Percentiles rank a stretch among this genome's conserved stretches.
Conservation (phyloP, 2,329 filamentous ascomycete genomes). For the Pseudocercospora pini-densiflorae region DNA sequence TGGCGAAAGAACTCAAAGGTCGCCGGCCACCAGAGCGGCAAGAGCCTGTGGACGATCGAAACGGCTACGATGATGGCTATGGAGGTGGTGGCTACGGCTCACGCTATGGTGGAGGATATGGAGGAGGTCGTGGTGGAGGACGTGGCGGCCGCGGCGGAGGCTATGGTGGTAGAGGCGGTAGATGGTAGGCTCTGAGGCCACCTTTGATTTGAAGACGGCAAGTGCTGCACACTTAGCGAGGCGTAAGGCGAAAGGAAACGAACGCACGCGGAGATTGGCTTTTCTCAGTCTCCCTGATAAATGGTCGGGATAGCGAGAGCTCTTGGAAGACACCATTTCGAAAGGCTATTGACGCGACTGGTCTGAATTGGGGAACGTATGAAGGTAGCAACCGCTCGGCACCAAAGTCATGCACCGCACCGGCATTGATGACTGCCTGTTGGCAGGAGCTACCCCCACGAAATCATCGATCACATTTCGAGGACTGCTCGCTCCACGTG, state of each 20-base stretch:
- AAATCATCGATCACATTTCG: too few species aligned
- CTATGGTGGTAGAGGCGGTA: constrained; percentile 24
- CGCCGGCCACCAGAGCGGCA: constrained; percentile 65
- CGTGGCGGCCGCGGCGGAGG: constrained; percentile 27
- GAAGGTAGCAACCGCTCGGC: too few species aligned
- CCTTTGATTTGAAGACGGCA: neutral
- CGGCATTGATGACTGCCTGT: too few species aligned
- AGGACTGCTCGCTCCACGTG: too few species aligned
- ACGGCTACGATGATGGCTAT: constrained; percentile 52
- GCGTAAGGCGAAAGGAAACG: constrained; percentile 8
- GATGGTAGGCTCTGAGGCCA: neutral
- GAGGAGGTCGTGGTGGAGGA: constrained; percentile 24
- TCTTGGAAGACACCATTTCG: neutral
- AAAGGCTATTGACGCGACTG: too few species aligned
- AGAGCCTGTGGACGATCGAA: constrained; percentile 46
- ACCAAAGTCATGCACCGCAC: neutral
- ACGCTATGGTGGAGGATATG: constrained; percentile 28
- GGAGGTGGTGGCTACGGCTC: constrained; percentile 44
- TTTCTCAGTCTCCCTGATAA: neutral
- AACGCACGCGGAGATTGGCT: neutral
- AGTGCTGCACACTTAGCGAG: constrained; percentile 14
- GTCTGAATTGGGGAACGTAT: too few species aligned
- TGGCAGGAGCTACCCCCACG: too few species aligned
- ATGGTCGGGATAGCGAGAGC: neutral
- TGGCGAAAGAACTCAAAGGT: constrained; percentile 84